phyloP scores from a whole-genome alignment of 495 filamentous ascomycete species.

The Gamarada debralockiae region DNA sequence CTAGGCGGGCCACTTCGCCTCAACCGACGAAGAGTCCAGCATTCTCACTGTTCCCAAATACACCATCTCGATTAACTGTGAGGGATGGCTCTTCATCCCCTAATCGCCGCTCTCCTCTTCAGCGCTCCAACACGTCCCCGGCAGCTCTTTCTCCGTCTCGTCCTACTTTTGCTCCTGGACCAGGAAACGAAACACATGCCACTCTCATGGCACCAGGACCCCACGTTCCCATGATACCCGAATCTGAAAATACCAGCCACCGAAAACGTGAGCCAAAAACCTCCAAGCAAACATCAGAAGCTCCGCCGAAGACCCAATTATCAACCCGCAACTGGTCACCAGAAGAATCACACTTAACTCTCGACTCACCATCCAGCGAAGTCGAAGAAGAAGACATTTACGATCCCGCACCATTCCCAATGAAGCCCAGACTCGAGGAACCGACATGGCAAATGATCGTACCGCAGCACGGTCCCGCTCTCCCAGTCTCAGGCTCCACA shows the following conservation, averaged over 20 bases:
- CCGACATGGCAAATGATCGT: constrained; percentile 50
- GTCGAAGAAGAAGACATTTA: constrained; percentile 26
- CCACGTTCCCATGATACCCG: constrained; percentile 4
- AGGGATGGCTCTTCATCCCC: constrained; percentile 13
- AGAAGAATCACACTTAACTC: constrained; percentile 40
- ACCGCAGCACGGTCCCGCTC: constrained; percentile 23
- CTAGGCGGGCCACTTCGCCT: constrained; percentile 57
- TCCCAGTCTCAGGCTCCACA: constrained; percentile 7
- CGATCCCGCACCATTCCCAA: constrained; percentile 24
- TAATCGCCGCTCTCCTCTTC: constrained; percentile 32
- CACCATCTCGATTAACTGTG: constrained; percentile 27
- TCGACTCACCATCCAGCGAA: constrained; percentile 42
- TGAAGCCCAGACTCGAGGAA: constrained; percentile 32
- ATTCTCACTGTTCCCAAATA: constrained; percentile 63
- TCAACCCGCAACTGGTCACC: constrained; percentile 30
- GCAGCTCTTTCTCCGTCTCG: constrained; percentile 41
- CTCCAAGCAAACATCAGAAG: neutral
- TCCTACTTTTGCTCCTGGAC: constrained; percentile 20
- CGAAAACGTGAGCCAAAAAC: neutral
- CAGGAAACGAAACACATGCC: constrained; percentile 15
- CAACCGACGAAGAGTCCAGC: constrained; percentile 52
- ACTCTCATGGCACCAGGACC: constrained; percentile 7
- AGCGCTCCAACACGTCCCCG: constrained; percentile 58
- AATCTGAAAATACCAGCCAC: constrained; percentile 6
- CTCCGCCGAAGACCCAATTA: neutral